These are phyloP conservation scores for Acephala macrosclerotiorum DNA, from an alignment of 2,329 filamentous ascomycete genomes.

Conservation along the genomic window DNA sequence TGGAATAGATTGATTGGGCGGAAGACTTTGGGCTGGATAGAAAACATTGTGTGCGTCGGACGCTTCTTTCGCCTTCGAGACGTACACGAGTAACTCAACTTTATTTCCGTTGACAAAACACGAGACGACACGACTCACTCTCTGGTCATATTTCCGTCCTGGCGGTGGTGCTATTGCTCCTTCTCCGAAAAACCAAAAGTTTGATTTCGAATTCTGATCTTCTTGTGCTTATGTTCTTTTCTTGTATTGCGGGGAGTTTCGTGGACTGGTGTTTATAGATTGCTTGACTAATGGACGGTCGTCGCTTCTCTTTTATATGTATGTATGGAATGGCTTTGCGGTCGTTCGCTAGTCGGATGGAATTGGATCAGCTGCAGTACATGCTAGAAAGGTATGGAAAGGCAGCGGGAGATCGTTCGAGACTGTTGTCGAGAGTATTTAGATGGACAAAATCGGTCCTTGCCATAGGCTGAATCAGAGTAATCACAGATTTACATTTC, in stretches of 20 bases:
- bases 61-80: conserved; percentile 21
- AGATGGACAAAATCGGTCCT: conserved; percentile 7
- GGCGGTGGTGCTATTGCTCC: conserved; percentile 21
- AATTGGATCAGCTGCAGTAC: background rate
- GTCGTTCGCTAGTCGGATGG: background rate
- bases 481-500: background rate
- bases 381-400: conserved; percentile 15
- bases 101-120: background rate
- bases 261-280: conserved; percentile 24
- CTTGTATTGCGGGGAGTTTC: conserved; percentile 10
- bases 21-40: conserved; percentile 33
- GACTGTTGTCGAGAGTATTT: background rate
- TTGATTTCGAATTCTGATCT: conserved; percentile 12
- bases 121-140: conserved; percentile 25
- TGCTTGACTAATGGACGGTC: background rate
- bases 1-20: conserved; percentile 41
- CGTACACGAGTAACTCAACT: conserved; percentile 17
- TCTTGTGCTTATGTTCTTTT: conserved; percentile 18
- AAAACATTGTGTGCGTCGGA: conserved; percentile 27
- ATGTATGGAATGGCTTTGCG: conserved; percentile 6
- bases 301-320: conserved; percentile 15
- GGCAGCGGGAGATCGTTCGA: background rate
- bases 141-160: conserved; percentile 28
- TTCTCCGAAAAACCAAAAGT: conserved; percentile 23
- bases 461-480: background rate